Evolutionary conservation across 441 rosid species (phyloP).

Genomic region (Jatropha podagrica): DNA sequence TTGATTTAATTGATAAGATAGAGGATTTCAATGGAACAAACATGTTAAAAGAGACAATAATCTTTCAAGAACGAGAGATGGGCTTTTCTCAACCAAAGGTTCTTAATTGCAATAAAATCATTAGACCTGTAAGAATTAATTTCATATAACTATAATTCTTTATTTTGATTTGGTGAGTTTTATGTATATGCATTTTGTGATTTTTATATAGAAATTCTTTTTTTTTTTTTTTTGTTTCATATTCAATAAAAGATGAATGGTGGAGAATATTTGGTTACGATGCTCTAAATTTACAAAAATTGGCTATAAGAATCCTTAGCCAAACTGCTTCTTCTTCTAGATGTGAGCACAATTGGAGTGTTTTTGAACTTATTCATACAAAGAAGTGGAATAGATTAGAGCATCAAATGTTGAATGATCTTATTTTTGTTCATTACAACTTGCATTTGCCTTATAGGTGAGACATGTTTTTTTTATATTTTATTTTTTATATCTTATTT

Average conservation of each 20-base stretch:
- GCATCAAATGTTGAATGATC: neutral
- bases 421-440: constrained; percentile 4
- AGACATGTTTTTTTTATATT: no score
- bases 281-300: neutral
- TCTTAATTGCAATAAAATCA: no score
- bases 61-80: no score
- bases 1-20: neutral
- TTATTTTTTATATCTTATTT: no score
- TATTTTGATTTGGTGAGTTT: no score
- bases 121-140: no score
- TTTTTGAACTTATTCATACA: constrained; percentile 3
- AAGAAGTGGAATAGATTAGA: neutral
- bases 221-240: neutral
- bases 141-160: no score
- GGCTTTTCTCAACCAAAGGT: no score
- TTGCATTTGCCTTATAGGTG: neutral
- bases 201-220: neutral
- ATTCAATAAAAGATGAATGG: neutral
- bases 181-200: no score
- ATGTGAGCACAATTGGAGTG: no score
- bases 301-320: neutral
- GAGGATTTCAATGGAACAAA: no score
- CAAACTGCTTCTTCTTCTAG: neutral
- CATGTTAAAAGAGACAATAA: no score
- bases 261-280: neutral